phyloP scores from a whole-genome alignment of 1,284 basidiomycete species.

The Fomitiporia mediterranea region DNA sequence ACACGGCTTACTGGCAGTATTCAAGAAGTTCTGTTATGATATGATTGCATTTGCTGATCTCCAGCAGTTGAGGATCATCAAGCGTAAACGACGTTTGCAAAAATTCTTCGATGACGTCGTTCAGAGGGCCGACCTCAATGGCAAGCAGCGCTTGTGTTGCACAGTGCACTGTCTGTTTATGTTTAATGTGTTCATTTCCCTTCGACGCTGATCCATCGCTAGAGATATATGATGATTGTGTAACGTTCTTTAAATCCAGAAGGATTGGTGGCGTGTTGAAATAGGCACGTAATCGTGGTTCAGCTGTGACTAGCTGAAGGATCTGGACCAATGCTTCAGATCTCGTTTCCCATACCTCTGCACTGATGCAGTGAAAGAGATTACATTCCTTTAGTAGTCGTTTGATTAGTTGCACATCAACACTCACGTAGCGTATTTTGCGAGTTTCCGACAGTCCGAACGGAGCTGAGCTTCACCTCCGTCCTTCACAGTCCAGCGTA shows the following conservation, averaged over 20 bases:
- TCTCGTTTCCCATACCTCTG: too few relatives aligned
- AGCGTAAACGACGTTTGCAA: background rate
- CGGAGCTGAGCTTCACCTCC: background rate
- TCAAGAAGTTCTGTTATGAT: background rate
- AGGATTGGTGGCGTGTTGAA: background rate
- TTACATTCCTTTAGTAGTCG: background rate
- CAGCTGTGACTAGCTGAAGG: background rate
- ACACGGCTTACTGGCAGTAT: background rate
- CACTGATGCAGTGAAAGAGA: background rate
- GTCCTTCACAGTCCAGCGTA: too few relatives aligned
- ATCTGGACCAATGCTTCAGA: background rate
- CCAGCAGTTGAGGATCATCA: too few relatives aligned
- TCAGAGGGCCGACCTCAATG: background rate
- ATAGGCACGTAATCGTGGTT: background rate
- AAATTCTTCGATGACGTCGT: background rate
- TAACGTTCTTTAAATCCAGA: background rate
- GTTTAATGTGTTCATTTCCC: background rate
- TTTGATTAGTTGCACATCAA: background rate
- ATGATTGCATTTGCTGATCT: background rate
- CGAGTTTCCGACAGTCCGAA: background rate
- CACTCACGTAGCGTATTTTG: too few relatives aligned
- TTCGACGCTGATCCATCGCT: background rate
- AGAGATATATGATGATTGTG: background rate
- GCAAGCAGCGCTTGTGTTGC: background rate
- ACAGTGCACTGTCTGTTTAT: background rate